phyloP scores from a whole-genome alignment of 768 basidiomycete species.

The Suillus placidus region DNA sequence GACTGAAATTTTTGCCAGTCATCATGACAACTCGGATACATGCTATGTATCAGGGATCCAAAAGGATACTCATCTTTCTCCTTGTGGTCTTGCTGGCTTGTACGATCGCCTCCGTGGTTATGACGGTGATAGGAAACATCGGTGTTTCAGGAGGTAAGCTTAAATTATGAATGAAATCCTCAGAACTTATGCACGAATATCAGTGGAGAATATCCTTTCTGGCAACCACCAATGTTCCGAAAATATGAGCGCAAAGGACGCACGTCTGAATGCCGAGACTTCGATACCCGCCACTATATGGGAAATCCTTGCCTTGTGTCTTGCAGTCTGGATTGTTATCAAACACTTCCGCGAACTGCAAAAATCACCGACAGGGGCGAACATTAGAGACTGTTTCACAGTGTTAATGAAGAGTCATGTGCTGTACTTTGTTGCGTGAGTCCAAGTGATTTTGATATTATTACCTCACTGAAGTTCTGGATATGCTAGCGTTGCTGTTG shows the following conservation, averaged over 20 bases:
- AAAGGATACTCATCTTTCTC: background rate
- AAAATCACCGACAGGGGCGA: background rate
- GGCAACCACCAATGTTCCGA: background rate
- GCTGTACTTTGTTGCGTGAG: background rate
- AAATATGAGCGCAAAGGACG: background rate
- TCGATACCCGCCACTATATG: background rate
- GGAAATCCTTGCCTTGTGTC: background rate
- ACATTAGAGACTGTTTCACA: background rate
- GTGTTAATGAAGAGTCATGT: background rate
- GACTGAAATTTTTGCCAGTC: background rate
- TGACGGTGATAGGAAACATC: background rate
- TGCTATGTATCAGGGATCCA: background rate
- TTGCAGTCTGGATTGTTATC: background rate
- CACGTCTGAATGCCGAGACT: background rate
- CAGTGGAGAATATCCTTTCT: background rate
- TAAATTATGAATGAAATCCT: background rate
- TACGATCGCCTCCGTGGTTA: background rate
- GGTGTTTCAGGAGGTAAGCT: slow-evolving; percentile 1
- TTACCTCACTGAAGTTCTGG: background rate
- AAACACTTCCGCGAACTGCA: background rate
- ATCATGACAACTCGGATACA: background rate
- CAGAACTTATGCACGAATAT: background rate
- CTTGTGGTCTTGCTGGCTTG: background rate
- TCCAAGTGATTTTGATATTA: background rate
- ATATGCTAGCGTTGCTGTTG: background rate